phyloP scores from a whole-genome alignment of 331 rosid species.

The Malus hybrid region DNA sequence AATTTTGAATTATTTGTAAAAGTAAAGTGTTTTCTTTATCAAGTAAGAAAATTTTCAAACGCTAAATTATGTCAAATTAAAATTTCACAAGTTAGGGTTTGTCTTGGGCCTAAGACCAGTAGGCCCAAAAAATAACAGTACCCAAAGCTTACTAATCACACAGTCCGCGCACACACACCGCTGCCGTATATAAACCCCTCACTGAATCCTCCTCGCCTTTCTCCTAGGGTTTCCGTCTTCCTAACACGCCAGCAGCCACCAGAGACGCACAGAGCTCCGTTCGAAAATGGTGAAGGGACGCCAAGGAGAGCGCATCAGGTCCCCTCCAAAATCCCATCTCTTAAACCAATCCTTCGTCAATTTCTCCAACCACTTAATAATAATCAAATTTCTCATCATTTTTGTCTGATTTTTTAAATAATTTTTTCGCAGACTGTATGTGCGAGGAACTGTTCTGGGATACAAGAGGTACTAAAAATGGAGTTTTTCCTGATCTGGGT shows the following conservation, averaged over 20 bases:
- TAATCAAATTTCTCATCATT: not conserved
- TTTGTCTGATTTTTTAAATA: not conserved
- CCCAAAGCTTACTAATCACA: not conserved
- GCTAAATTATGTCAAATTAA: too few relatives aligned
- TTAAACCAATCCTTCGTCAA: not conserved
- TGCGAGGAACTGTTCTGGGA: conserved; percentile 77
- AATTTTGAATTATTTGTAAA: too few relatives aligned
- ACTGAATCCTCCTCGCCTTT: not conserved
- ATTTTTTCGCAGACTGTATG: conserved; percentile 42
- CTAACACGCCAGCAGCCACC: not conserved
- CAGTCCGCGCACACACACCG: not conserved
- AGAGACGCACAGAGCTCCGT: not conserved
- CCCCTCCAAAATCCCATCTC: not conserved
- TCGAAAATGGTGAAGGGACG: conserved; percentile 38
- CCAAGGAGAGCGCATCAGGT: conserved; percentile 41
- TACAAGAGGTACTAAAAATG: conserved; percentile 54
- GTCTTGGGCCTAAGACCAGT: not conserved
- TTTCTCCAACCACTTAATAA: not conserved
- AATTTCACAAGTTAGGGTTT: too few relatives aligned
- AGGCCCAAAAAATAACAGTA: not conserved
- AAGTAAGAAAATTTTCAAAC: too few relatives aligned
- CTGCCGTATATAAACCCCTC: not conserved
- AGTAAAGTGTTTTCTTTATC: too few relatives aligned
- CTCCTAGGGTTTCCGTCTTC: conserved; percentile 10
- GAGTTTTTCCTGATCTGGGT: not conserved